These are phyloP conservation scores for Microbotryum saponariae DNA, from an alignment of 1,284 basidiomycete genomes.

Conservation along the genomic window DNA sequence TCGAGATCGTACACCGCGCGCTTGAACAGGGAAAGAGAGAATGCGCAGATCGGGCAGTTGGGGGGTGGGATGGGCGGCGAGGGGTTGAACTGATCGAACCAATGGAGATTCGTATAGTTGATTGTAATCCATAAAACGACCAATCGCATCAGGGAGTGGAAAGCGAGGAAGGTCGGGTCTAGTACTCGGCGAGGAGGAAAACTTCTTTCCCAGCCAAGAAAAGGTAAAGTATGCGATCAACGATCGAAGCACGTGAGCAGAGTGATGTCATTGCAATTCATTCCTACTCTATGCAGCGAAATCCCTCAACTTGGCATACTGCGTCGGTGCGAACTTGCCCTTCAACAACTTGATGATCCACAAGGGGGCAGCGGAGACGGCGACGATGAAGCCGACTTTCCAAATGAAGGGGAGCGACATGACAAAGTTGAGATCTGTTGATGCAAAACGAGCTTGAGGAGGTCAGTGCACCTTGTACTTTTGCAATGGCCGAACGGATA, in stretches of 20 bases:
- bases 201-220: too few species aligned
- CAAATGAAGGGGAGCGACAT: conserved; percentile 79
- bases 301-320: conserved; percentile 72
- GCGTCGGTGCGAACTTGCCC: conserved; percentile 80
- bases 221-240: too few species aligned
- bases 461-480: background rate
- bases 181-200: too few species aligned
- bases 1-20: background rate
- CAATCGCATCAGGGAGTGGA: too few species aligned
- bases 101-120: too few species aligned
- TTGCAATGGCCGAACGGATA: background rate
- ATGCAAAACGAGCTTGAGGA: too few species aligned
- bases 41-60: too few species aligned
- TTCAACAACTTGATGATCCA: conserved; percentile 84
- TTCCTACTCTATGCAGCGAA: conserved; percentile 1
- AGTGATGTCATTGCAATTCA: background rate
- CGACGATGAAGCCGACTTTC: conserved; percentile 93
- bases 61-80: too few species aligned
- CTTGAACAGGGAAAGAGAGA: background rate
- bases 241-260: too few species aligned
- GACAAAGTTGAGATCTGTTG: conserved; percentile 81
- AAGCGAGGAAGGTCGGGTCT: too few species aligned
- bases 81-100: too few species aligned
- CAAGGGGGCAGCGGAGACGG: conserved; percentile 77
- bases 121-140: too few species aligned